Evolutionary conservation across 345 rosid genomes (phyloP).

Genomic region (Carallia brachiata): DNA sequence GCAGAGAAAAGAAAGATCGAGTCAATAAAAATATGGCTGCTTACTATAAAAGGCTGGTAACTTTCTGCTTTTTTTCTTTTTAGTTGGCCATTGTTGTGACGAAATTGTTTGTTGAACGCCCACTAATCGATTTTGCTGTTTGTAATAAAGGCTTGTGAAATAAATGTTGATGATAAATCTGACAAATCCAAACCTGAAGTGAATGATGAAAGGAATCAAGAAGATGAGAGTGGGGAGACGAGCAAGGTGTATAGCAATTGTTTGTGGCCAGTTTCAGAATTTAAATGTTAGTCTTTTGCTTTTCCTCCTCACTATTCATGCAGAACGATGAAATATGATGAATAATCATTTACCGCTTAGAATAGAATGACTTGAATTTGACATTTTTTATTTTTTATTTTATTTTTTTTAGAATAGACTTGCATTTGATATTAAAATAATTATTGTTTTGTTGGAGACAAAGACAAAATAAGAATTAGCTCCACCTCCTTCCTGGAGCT

Average conservation of each 20-base stretch:
- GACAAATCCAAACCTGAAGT: slow-evolving; percentile 85
- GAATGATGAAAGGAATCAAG: slow-evolving; percentile 47
- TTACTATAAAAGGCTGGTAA: slow-evolving; percentile 63
- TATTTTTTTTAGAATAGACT: too few species aligned
- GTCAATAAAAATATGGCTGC: slow-evolving; percentile 53
- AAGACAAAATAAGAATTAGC: too few species aligned
- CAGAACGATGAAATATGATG: slow-evolving; percentile 66
- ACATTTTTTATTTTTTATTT: too few species aligned
- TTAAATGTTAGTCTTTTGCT: not conserved
- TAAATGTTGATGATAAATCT: slow-evolving; percentile 57
- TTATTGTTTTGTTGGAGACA: too few species aligned
- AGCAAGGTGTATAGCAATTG: not conserved
- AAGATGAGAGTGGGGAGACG: slow-evolving; percentile 58
- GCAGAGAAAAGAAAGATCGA: too few species aligned
- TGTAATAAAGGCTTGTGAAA: slow-evolving; percentile 43
- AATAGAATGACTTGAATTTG: slow-evolving; percentile 5
- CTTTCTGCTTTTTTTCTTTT: not conserved
- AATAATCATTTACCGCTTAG: slow-evolving; percentile 29
- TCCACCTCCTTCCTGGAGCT: too few species aligned
- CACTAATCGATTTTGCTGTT: not conserved
- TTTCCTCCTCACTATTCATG: slow-evolving; percentile 1
- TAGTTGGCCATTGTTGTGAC: not conserved
- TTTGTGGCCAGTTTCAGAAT: not conserved
- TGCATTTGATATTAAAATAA: too few species aligned
- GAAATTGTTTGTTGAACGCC: not conserved